phyloP scores from a whole-genome alignment of 352 stramenopile genomes.

The Phytophthora boehmeriae region DNA sequence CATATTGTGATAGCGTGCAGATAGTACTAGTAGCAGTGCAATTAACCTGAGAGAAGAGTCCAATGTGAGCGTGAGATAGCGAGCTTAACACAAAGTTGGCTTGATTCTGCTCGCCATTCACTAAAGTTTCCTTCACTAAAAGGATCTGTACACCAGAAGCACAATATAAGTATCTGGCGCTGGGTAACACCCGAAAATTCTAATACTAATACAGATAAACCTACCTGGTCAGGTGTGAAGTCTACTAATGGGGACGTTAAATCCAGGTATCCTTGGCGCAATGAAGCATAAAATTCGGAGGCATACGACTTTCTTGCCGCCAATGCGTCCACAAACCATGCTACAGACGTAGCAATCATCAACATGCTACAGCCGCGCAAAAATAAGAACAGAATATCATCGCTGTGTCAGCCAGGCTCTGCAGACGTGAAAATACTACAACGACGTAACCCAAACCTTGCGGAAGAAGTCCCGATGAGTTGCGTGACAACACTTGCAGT shows the following conservation, averaged over 20 bases:
- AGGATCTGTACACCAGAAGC: conserved; percentile 45
- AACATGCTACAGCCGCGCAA: conserved; percentile 41
- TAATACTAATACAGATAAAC: background rate
- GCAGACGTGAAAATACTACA: background rate
- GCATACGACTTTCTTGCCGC: conserved; percentile 84
- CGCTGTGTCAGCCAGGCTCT: background rate
- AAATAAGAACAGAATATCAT: background rate
- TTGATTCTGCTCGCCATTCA: conserved; percentile 80
- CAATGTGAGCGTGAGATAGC: conserved; percentile 75
- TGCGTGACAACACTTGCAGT: conserved; percentile 51
- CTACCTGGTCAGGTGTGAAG: conserved; percentile 87
- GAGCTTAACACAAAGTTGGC: conserved; percentile 88
- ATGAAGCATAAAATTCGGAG: conserved; percentile 83
- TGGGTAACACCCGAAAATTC: background rate
- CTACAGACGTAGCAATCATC: conserved; percentile 64
- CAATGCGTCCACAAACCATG: conserved; percentile 74
- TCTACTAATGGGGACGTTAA: conserved; percentile 79
- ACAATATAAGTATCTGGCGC: conserved; percentile 2
- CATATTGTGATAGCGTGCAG: conserved; percentile 1
- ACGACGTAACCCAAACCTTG: conserved; percentile 52
- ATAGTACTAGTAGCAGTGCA: background rate
- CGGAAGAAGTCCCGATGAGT: conserved; percentile 52
- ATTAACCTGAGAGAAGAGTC: conserved; percentile 68
- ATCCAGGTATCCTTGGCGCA: conserved; percentile 84
- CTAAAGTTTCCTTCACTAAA: conserved; percentile 81